phyloP scores from a whole-genome alignment of 2,329 filamentous ascomycete genomes.

The Kalmusia sp. region DNA sequence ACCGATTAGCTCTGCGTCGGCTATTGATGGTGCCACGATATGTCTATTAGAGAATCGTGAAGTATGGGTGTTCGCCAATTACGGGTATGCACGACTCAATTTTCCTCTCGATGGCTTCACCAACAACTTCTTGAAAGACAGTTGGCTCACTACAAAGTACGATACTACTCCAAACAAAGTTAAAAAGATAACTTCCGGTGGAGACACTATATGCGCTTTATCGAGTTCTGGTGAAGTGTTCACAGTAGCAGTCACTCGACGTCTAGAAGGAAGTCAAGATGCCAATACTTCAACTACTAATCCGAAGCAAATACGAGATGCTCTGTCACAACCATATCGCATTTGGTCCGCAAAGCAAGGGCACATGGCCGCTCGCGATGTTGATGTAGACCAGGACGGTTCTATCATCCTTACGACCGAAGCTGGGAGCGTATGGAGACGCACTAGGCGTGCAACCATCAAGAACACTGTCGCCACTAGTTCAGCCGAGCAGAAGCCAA shows the following conservation, averaged over 20 bases:
- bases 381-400: constrained; percentile 88
- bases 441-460: constrained; percentile 80
- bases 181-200: constrained; percentile 79
- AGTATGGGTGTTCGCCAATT: constrained; percentile 94
- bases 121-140: constrained; percentile 72
- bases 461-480: constrained; percentile 67
- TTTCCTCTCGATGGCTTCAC: constrained; percentile 80
- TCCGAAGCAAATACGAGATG: constrained; percentile 85
- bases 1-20: constrained; percentile 78
- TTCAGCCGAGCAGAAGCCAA: constrained; percentile 67
- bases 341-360: constrained; percentile 91
- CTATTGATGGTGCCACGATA: constrained; percentile 88
- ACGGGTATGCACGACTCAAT: constrained; percentile 88
- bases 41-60: constrained; percentile 86
- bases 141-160: constrained; percentile 70
- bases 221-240: constrained; percentile 87
- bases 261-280: constrained; percentile 65
- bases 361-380: constrained; percentile 82
- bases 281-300: constrained; percentile 82
- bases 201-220: constrained; percentile 89
- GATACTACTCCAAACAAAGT: constrained; percentile 73
- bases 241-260: constrained; percentile 77
- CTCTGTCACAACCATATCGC: constrained; percentile 77
- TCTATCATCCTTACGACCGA: constrained; percentile 94
- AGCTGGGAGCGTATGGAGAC: constrained; percentile 91